Base-by-base conservation (phyloP, 441 rosid genomes). In the Adansonia rubrostipa region DNA sequence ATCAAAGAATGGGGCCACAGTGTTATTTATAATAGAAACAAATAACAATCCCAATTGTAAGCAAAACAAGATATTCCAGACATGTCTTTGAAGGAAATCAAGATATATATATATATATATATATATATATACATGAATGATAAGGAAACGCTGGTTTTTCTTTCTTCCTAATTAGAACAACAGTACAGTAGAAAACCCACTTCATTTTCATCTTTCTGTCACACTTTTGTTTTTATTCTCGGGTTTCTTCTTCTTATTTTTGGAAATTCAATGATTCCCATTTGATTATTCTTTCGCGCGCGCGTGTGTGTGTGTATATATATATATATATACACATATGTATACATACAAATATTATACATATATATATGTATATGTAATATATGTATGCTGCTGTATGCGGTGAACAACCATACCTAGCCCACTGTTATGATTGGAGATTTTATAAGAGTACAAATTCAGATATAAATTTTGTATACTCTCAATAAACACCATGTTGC, bases 21-120 rank as follows among this genome's bases (percentile, higher is more conserved):
- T 67, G 14, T 42, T 44, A 44, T 9, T 50, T 67, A 9, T 14
- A 73, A 75, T 44, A 73, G 50, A 76, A 65, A 76, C 60, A 77
- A 73, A 73, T 53, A 54, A 64, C 64, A 47, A 9, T 71, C 79
- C 76, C 58, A 36, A 87, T 68, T 78, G 77, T 67, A 69, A 77
- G 45, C 85, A 82, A 71, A 81, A 82, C 77, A 76, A 83, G 84
- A 84, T 86, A 86, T 82, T 83, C 87, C 87, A 77, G 85, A 80
- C 89, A 81, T 56, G 82, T 67, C 71, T 76, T 56, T 76, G 79
- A 73, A 75, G 74, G 68, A 78, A 48, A 71, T 77, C 79, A 75
- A 80, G 68, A 82, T 33, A 82, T 50, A 70, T 64, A 36, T 3
- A 36, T 3, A 33, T 2, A 33, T 36, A 36, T 36, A 36, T 36